phyloP scores from a whole-genome alignment of 108 stramenopile genomes.

The Chaetoceros muelleri region DNA sequence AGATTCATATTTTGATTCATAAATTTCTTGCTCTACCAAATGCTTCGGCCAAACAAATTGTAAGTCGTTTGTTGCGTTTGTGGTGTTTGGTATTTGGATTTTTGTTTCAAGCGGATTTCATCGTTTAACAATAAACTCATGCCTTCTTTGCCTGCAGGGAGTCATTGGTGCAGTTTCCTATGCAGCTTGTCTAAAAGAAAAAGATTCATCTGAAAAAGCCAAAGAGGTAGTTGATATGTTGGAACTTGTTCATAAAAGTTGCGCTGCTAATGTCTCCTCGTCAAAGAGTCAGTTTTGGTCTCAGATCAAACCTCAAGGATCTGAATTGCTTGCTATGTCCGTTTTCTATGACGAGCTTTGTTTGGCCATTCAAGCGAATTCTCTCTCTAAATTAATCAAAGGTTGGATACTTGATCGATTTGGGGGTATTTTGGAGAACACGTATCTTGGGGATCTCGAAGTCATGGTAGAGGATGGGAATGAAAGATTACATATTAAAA shows the following conservation, averaged over 20 bases:
- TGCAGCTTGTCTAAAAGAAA: not conserved
- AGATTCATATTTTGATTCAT: conserved; percentile 10
- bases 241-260: not conserved
- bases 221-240: not conserved
- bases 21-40: conserved; percentile 2
- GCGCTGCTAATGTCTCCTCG: too few relatives aligned
- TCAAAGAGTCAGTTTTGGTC: too few relatives aligned
- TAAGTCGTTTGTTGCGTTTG: too few relatives aligned
- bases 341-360: conserved; percentile 12
- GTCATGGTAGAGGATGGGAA: not conserved
- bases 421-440: conserved; percentile 6
- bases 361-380: conserved; percentile 4
- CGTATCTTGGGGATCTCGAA: conserved; percentile 11
- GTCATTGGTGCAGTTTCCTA: conserved; percentile 12
- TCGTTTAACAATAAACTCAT: too few relatives aligned
- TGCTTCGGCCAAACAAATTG: not conserved
- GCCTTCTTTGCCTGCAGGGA: not conserved
- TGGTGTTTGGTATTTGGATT: too few relatives aligned
- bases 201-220: not conserved
- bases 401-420: conserved; percentile 9
- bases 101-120: too few relatives aligned
- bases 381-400: conserved; percentile 3
- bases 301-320: not conserved
- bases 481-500: not conserved
- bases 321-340: not conserved